Evolutionary conservation across 345 rosid genomes (phyloP).

Genomic region (Dimocarpus longan): DNA sequence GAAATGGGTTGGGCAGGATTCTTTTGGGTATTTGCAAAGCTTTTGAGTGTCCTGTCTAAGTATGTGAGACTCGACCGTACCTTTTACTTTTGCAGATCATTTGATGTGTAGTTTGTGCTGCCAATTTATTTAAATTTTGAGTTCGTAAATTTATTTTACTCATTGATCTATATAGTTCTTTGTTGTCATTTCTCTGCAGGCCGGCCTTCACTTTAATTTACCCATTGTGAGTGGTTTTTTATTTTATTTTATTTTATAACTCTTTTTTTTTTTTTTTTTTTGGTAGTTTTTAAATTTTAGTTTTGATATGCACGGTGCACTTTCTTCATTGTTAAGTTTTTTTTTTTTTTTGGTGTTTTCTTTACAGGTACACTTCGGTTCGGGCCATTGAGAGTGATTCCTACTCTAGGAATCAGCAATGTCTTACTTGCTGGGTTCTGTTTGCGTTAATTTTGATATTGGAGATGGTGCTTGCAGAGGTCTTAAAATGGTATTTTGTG

Average conservation of each 20-base stretch:
- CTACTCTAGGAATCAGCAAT: slow-evolving; percentile 31
- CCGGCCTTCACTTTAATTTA: slow-evolving; percentile 37
- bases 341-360: neutral
- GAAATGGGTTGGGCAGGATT: slow-evolving; percentile 23
- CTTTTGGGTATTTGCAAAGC: slow-evolving; percentile 5
- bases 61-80: neutral
- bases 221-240: slow-evolving; percentile 34
- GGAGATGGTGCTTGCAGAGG: slow-evolving; percentile 27
- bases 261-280: neutral
- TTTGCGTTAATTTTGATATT: slow-evolving; percentile 27
- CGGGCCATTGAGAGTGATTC: slow-evolving; percentile 28
- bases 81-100: neutral
- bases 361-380: slow-evolving; percentile 36
- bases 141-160: neutral
- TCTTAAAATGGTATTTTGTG: slow-evolving; percentile 29
- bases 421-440: slow-evolving; percentile 42
- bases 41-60: slow-evolving; percentile 35
- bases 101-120: neutral
- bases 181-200: slow-evolving; percentile 27
- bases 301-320: too few species aligned
- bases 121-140: neutral
- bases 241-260: neutral
- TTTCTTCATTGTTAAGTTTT: neutral
- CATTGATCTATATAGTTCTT: neutral
- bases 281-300: neutral